Percentiles rank a stretch among this genome's conserved stretches.
Evolutionary conservation across 257 asterid genomes (phyloP).

Genomic region (Ehretia macrophylla): DNA sequence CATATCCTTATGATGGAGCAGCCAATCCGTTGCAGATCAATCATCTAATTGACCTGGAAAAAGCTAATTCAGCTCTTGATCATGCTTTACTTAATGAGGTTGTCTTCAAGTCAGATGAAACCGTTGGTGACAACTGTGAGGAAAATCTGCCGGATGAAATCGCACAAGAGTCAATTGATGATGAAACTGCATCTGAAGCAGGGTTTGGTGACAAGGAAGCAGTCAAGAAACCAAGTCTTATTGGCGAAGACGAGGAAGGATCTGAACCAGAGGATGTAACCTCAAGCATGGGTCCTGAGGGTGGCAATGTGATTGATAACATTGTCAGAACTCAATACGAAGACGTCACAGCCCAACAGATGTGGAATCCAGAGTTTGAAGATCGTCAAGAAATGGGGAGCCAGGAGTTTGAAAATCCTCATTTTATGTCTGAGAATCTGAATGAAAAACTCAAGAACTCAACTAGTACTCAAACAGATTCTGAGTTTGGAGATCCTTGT

Average conservation of each 20-base stretch:
- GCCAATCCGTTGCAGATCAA: constrained; percentile 14
- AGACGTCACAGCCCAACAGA: constrained; percentile 8
- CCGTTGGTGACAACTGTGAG: constrained; percentile 14
- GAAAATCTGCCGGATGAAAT: constrained; percentile 27
- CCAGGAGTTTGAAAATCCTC: constrained; percentile 2
- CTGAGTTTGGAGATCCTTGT: neutral
- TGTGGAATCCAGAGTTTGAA: constrained; percentile 1
- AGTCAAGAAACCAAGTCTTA: neutral
- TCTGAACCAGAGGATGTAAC: neutral
- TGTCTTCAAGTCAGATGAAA: constrained; percentile 9
- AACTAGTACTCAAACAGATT: neutral
- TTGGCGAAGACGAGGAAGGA: neutral
- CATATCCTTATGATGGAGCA: constrained; percentile 30
- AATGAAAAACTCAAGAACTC: neutral
- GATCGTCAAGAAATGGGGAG: constrained; percentile 4
- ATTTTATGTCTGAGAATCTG: neutral
- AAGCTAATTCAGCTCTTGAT: neutral
- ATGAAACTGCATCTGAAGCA: constrained; percentile 31
- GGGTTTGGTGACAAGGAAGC: constrained; percentile 22
- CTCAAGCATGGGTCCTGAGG: neutral
- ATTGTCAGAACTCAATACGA: neutral
- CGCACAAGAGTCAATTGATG: constrained; percentile 30
- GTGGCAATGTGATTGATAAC: neutral
- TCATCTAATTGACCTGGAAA: constrained; percentile 22
- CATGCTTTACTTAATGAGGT: constrained; percentile 15